Percentiles rank a stretch among this genome's conserved stretches.
phyloP scores from a whole-genome alignment of 2,329 filamentous ascomycete species.

The Cucurbitaria berberidis region DNA sequence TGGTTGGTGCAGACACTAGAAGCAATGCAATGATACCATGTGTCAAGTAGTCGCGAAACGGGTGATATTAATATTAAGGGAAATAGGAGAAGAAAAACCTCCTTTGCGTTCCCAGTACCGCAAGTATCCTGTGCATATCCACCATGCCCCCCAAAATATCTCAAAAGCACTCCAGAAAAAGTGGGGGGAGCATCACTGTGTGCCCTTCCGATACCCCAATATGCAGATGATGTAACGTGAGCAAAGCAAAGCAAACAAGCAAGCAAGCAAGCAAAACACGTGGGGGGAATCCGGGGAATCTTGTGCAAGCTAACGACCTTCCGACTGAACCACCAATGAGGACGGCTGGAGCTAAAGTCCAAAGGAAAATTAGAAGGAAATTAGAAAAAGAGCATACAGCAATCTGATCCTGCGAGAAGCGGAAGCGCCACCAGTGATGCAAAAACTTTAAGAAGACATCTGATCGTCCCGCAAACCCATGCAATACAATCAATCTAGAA shows the following conservation, averaged over 20 bases:
- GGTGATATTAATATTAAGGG: constrained; percentile 38
- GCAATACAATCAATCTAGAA: constrained; percentile 35
- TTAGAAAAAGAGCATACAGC: constrained; percentile 15
- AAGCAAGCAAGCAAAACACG: constrained; percentile 11
- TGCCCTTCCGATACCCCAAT: constrained; percentile 13
- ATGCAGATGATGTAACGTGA: constrained; percentile 24
- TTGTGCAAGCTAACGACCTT: constrained; percentile 29
- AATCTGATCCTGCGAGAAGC: constrained; percentile 21
- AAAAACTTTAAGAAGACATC: constrained; percentile 18
- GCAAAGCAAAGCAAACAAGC: no score
- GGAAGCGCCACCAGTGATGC: constrained; percentile 29
- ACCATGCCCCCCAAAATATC: constrained; percentile 2
- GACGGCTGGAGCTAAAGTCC: constrained; percentile 23
- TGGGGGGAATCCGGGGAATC: constrained; percentile 33
- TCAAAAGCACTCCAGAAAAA: constrained; percentile 1
- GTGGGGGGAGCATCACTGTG: not conserved
- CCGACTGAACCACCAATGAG: constrained; percentile 25
- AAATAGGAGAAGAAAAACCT: constrained; percentile 19
- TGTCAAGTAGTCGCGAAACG: constrained; percentile 11
- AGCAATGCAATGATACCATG: not conserved
- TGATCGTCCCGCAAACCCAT: constrained; percentile 33
- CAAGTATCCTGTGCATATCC: constrained; percentile 11
- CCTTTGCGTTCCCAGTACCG: constrained; percentile 19
- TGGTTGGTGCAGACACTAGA: not conserved
- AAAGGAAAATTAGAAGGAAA: constrained; percentile 17